phyloP scores from a whole-genome alignment of 495 filamentous ascomycete species.

The Hypoxylon lienhwacheense region DNA sequence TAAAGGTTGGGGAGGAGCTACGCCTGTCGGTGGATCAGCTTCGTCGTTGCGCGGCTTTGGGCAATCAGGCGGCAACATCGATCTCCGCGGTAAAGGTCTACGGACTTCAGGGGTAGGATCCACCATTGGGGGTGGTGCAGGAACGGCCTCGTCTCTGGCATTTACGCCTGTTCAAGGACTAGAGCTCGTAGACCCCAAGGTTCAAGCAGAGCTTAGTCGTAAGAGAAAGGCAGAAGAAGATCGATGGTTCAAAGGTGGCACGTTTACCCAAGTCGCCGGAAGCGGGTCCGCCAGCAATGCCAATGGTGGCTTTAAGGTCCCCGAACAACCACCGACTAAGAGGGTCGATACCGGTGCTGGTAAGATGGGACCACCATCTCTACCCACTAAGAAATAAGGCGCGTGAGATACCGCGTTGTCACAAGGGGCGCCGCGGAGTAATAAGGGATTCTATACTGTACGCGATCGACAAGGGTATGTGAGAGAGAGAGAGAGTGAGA shows the following conservation, averaged over 20 bases:
- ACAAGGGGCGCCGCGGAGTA: neutral
- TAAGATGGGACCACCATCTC: conserved; percentile 47
- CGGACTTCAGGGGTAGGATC: conserved; percentile 74
- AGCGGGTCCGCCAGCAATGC: conserved; percentile 34
- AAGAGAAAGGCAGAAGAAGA: conserved; percentile 95
- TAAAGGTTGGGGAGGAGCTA: conserved; percentile 87
- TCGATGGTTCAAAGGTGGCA: conserved; percentile 92
- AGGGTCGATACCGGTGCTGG: conserved; percentile 55
- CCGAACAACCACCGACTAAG: conserved; percentile 66
- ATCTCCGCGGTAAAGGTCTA: conserved; percentile 72
- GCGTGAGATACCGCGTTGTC: no score
- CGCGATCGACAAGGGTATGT: no score
- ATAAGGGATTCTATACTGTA: neutral
- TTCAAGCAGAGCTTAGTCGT: conserved; percentile 74
- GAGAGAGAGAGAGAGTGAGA: no score
- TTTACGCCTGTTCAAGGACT: conserved; percentile 95
- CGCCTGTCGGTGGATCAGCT: conserved; percentile 66
- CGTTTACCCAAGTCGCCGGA: conserved; percentile 85
- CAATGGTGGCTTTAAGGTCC: conserved; percentile 54
- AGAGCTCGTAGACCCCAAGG: conserved; percentile 94
- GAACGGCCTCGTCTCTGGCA: conserved; percentile 84
- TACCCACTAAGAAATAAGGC: conserved; percentile 34
- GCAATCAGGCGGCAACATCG: conserved; percentile 62
- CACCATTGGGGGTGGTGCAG: conserved; percentile 59
- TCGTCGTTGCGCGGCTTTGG: conserved; percentile 80